Conservation (phyloP, 1,284 basidiomycete species). For the Marasmius tenuissimus region DNA sequence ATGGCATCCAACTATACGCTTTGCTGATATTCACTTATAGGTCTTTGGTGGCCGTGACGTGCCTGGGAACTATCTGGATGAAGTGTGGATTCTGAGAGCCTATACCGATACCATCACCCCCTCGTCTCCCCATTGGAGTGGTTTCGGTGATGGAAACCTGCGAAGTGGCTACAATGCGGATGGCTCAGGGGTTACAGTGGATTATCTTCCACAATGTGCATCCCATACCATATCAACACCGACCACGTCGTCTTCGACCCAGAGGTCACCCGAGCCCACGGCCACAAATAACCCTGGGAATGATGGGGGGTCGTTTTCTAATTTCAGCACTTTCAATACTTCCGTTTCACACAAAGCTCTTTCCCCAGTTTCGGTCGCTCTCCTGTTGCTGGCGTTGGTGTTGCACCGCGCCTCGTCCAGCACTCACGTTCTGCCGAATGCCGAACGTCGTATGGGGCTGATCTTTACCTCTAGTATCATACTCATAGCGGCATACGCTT, state of each 20-base stretch:
- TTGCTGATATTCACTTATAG: constrained; percentile 21
- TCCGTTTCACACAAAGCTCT: constrained; percentile 64
- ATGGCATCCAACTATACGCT: constrained; percentile 1
- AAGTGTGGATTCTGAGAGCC: constrained; percentile 75
- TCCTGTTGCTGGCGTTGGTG: constrained; percentile 55
- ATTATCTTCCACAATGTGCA: constrained; percentile 63
- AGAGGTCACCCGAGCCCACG: constrained; percentile 20
- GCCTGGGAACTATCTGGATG: constrained; percentile 63
- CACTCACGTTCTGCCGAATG: constrained; percentile 28
- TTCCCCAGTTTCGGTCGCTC: constrained; percentile 61
- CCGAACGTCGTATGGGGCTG: constrained; percentile 26
- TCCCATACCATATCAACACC: constrained; percentile 30
- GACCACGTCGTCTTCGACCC: constrained; percentile 18
- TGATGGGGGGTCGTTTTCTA: constrained; percentile 3
- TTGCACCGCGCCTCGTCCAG: constrained; percentile 53
- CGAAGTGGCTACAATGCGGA: constrained; percentile 60
- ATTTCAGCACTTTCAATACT: constrained; percentile 42
- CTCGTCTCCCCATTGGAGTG: constrained; percentile 58
- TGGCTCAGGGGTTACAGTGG: constrained; percentile 64
- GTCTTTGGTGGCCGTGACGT: constrained; percentile 74
- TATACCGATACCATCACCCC: constrained; percentile 58
- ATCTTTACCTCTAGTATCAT: constrained; percentile 38
- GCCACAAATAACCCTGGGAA: constrained; percentile 14
- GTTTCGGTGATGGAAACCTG: constrained; percentile 60
- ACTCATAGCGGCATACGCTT: constrained; percentile 52